Percentiles rank a stretch among this genome's conserved stretches.
Conservation (phyloP, 306 rosid genomes). For the Acacia crassicarpa region DNA sequence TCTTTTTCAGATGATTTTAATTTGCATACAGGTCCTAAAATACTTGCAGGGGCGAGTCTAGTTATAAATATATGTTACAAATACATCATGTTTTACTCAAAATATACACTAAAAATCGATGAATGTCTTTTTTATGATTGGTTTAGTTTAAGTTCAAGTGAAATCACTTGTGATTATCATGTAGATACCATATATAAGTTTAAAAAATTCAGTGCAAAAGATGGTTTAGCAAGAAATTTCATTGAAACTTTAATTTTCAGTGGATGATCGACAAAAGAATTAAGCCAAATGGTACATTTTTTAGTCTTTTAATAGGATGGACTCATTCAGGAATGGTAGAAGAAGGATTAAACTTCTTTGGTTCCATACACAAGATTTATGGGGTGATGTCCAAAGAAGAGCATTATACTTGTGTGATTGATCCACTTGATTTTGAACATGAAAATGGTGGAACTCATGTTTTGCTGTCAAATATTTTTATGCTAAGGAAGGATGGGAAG, state of each 20-base stretch:
- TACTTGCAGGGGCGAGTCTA: neutral
- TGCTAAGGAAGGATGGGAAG: constrained; percentile 54
- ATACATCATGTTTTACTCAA: neutral
- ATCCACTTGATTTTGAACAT: constrained; percentile 49
- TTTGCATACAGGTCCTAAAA: neutral
- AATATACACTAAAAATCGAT: neutral
- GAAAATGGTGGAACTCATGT: constrained; percentile 51
- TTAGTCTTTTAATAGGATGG: constrained; percentile 59
- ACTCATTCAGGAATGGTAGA: constrained; percentile 53
- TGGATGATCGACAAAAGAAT: constrained; percentile 5
- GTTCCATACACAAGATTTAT: constrained; percentile 46
- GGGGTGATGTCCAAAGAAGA: constrained; percentile 50
- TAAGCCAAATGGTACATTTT: constrained; percentile 50
- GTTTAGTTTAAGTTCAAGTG: neutral
- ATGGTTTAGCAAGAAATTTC: neutral
- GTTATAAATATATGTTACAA: too few relatives aligned
- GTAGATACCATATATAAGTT: too few relatives aligned
- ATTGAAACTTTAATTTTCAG: too few relatives aligned
- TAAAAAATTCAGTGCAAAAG: too few relatives aligned
- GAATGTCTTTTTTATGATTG: neutral
- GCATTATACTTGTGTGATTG: constrained; percentile 55
- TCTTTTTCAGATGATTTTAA: neutral
- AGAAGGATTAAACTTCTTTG: constrained; percentile 49
- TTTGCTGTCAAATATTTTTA: constrained; percentile 52
- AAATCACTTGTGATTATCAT: neutral